Evolutionary conservation across 345 rosid species (phyloP).

Genomic region (Heritiera littoralis): DNA sequence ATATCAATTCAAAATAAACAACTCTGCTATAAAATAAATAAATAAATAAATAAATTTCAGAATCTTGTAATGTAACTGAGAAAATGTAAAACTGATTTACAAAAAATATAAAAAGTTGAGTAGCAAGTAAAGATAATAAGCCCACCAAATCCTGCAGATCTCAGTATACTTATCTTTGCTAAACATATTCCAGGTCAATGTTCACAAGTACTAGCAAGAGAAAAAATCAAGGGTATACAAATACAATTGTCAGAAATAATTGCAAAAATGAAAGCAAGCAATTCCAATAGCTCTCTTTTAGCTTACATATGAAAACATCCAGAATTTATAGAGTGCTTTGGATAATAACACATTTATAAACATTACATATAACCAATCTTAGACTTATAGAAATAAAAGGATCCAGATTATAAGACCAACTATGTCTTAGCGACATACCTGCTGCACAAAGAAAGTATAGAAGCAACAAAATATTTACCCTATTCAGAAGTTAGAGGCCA

Average conservation of each 20-base stretch:
- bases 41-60: background rate
- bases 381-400: background rate
- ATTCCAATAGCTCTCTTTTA: background rate
- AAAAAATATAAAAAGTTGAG: slow-evolving; percentile 5
- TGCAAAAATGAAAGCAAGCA: background rate
- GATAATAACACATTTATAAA: background rate
- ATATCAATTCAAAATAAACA: slow-evolving; percentile 15
- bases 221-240: background rate
- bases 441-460: background rate
- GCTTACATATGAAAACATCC: background rate
- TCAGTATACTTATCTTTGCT: background rate
- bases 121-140: background rate
- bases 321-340: background rate
- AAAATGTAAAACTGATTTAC: background rate
- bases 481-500: background rate
- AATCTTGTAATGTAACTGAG: background rate
- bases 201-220: background rate
- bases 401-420: background rate
- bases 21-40: background rate
- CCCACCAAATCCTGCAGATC: too few relatives aligned
- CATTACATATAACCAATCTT: background rate
- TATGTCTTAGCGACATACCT: background rate
- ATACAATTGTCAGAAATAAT: background rate
- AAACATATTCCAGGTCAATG: background rate
- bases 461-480: background rate